Evolutionary conservation across 208 protist genomes (phyloP), one percentile per base, ranked within the genome.

Genomic region (Novymonas esmeraldas): DNA sequence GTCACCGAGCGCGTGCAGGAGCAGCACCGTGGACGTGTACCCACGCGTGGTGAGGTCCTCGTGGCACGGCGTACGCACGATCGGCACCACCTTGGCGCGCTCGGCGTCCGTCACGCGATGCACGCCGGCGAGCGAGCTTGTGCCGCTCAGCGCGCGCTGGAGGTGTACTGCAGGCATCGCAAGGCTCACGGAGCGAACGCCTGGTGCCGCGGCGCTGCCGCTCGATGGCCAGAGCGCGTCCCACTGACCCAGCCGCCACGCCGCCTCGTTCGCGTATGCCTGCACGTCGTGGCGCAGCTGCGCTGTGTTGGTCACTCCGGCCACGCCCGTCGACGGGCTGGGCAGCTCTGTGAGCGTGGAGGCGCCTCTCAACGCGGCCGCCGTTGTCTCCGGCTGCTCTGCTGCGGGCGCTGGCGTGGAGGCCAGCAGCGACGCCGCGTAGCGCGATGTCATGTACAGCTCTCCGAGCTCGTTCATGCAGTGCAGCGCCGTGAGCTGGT

Each of bases 381-480:
- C 24, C 39, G 24, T 16, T n/a, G 22, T 7, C 6, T 16, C 20
- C 26, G 5, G 34, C 31, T n/a, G 34, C n/a, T 45, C 54, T 0
- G 34, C 20, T 31, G 41, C 26, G 6, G 26, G 5, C 20, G 31
- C 18, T n/a, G 56, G 22, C 26, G 56, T 16, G 14, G 56, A 31
- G 10, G 62, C 61, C 13, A 76, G 60, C 34, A 76, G 52, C 2
- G 69, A 66, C 5, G 59, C 52, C 7, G 80, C 87, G 63, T 93
- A 93, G 31, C 81, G 76, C 6, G 87, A 92, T 67, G 90, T 94
- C 70, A 94, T 82, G 64, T 96, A 89, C 38, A 96, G 73, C 63
- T 96, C 88, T 1, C 91, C 88, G 7, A 94, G 75, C 63, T 93
- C 84, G 28, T 85, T 79, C 85, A 96, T 87, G 69, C 91, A 96